Percentiles rank a stretch among this genome's conserved stretches.
Evolutionary conservation across 2,329 filamentous ascomycete genomes (phyloP).

Genomic region (Fusarium brachygibbosum): DNA sequence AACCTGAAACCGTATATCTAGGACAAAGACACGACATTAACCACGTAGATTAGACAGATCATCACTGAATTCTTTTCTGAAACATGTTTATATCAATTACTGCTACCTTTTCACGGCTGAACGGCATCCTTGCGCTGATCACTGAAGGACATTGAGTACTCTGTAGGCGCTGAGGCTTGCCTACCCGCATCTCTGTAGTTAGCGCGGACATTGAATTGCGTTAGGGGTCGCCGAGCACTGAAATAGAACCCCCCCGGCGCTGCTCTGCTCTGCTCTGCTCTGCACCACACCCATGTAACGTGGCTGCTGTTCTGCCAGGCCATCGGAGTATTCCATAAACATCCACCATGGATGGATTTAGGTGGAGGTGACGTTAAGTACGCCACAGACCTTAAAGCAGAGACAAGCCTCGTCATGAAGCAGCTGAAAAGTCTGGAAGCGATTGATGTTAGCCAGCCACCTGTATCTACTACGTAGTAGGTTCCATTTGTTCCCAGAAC

Average conservation of each 20-base stretch:
- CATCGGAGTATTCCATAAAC: background rate
- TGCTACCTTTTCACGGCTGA: background rate
- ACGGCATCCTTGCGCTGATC: conserved; percentile 18
- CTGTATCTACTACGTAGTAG: background rate
- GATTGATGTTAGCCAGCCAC: background rate
- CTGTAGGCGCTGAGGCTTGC: conserved; percentile 3
- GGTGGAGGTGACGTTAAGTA: background rate
- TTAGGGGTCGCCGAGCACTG: background rate
- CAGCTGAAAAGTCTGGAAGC: conserved; percentile 2
- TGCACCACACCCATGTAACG: conserved; percentile 8
- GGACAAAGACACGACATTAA: background rate
- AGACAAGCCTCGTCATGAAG: background rate
- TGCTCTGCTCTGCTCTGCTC: too few species aligned
- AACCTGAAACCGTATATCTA: conserved; percentile 13
- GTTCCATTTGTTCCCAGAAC: conserved; percentile 2
- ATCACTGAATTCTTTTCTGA: background rate
- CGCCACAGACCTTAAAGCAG: conserved; percentile 16
- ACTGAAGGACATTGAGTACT: background rate
- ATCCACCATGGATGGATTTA: background rate
- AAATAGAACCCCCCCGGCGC: background rate
- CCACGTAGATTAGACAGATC: background rate
- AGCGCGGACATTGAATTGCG: background rate
- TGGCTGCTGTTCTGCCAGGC: background rate
- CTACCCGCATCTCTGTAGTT: background rate
- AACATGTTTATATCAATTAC: conserved; percentile 14